Percentiles rank a stretch among this genome's conserved stretches.
These are phyloP conservation scores for Fomitopsis serialis DNA, from an alignment of 768 basidiomycete species.

Conservation along the genomic window DNA sequence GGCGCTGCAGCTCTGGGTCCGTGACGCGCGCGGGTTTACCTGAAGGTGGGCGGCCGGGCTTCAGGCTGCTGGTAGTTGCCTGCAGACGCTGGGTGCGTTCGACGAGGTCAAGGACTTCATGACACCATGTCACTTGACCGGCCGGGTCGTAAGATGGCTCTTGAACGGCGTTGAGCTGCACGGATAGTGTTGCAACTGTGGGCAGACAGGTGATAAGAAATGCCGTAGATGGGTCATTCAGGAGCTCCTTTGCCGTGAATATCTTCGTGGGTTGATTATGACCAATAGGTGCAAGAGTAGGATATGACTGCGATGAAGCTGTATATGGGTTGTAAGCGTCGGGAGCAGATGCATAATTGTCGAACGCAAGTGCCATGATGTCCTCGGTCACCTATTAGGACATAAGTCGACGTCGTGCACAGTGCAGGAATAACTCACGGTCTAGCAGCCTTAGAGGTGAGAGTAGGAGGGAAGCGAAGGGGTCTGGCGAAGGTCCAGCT, in stretches of 20 bases:
- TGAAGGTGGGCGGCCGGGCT: slow-evolving; percentile 27
- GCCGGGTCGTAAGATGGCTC: slow-evolving; percentile 50
- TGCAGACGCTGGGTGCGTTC: slow-evolving; percentile 45
- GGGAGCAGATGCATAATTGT: background rate
- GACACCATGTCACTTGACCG: slow-evolving; percentile 69
- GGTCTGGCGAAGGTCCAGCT: too few relatives aligned
- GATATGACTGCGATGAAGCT: background rate
- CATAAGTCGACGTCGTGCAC: too few relatives aligned
- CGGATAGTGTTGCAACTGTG: slow-evolving; percentile 50
- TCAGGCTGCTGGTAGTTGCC: slow-evolving; percentile 35
- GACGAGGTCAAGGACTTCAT: slow-evolving; percentile 78
- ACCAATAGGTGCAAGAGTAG: background rate
- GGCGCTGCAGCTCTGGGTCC: slow-evolving; percentile 53
- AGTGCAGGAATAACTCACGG: too few relatives aligned
- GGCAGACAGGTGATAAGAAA: slow-evolving; percentile 68
- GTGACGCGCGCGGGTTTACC: slow-evolving; percentile 40
- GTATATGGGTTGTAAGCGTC: background rate
- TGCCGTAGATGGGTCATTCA: slow-evolving; percentile 24
- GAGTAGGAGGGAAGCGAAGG: too few relatives aligned
- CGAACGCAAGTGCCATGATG: too few relatives aligned
- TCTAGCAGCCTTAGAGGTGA: too few relatives aligned
- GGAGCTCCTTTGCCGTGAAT: background rate
- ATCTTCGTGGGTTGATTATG: background rate
- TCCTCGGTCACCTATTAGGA: too few relatives aligned
- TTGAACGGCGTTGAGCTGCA: slow-evolving; percentile 47